Conservation (phyloP, 257 asterid species). For the Gentiana macrophylla region DNA sequence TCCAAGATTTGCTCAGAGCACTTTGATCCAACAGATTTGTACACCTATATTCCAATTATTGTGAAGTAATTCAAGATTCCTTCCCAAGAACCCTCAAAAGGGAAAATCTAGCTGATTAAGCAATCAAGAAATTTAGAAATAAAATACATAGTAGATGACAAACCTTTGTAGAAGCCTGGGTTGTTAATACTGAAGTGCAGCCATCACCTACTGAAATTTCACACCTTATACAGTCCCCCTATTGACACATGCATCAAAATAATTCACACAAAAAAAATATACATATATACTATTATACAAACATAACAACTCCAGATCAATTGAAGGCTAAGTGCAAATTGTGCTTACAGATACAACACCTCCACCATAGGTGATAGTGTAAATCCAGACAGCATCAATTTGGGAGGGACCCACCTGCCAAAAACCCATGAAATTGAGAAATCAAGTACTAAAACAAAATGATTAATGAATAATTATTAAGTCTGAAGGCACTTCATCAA, state of each 20-base stretch:
- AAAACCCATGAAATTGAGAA: background rate
- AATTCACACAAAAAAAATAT: background rate
- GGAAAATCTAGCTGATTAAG: background rate
- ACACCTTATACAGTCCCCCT: constrained; percentile 76
- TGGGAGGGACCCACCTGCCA: constrained; percentile 60
- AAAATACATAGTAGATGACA: constrained; percentile 6
- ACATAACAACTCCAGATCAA: background rate
- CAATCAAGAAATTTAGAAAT: background rate
- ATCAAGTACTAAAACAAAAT: background rate
- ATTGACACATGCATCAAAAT: constrained; percentile 3
- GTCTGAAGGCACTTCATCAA: too few relatives aligned
- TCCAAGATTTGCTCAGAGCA: constrained; percentile 58
- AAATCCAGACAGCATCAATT: constrained; percentile 90
- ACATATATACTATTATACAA: background rate
- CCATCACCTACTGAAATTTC: constrained; percentile 51
- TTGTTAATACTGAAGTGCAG: constrained; percentile 77
- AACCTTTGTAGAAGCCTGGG: constrained; percentile 98
- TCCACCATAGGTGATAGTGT: constrained; percentile 84
- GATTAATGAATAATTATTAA: too few relatives aligned
- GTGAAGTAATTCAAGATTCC: background rate
- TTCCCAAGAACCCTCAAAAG: background rate
- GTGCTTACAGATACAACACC: constrained; percentile 77
- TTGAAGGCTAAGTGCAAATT: background rate
- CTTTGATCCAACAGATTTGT: constrained; percentile 61
- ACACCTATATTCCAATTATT: constrained; percentile 41